phyloP scores from a whole-genome alignment of 495 filamentous ascomycete genomes.

The Massariosphaeria phaeospora region DNA sequence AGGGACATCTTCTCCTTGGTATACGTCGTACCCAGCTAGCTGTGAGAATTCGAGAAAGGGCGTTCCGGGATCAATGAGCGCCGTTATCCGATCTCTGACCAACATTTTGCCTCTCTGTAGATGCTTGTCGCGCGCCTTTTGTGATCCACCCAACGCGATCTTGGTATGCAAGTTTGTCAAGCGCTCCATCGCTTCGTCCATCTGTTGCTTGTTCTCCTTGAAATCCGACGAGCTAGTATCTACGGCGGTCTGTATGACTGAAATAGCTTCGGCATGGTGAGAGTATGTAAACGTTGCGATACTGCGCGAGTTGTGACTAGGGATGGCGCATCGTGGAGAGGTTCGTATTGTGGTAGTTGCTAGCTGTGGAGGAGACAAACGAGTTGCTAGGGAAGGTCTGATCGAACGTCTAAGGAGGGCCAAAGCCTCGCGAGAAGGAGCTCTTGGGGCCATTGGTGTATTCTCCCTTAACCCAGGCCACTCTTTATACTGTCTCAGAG shows the following conservation, averaged over 20 bases:
- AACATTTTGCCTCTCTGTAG: constrained; percentile 88
- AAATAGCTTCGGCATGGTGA: constrained; percentile 60
- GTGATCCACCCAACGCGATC: constrained; percentile 69
- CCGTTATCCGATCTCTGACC: constrained; percentile 80
- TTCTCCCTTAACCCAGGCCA: too few relatives aligned
- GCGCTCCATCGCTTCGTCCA: constrained; percentile 62
- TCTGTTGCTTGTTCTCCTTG: constrained; percentile 72
- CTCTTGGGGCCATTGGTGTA: constrained; percentile 16
- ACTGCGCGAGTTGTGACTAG: constrained; percentile 13
- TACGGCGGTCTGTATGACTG: constrained; percentile 66
- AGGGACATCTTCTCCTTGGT: constrained; percentile 77
- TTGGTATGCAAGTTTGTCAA: constrained; percentile 64
- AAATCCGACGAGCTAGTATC: constrained; percentile 75
- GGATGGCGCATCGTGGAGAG: constrained; percentile 5
- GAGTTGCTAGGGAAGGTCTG: constrained; percentile 2
- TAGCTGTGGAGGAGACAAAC: too few relatives aligned
- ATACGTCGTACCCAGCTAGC: constrained; percentile 80
- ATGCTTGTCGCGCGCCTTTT: constrained; percentile 87
- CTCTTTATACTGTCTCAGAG: too few relatives aligned
- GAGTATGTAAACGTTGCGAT: constrained; percentile 45
- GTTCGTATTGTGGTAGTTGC: too few relatives aligned
- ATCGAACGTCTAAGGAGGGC: constrained; percentile 14
- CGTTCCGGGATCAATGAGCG: constrained; percentile 81
- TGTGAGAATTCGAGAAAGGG: constrained; percentile 88
- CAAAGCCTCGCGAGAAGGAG: constrained; percentile 23